Conservation (phyloP, 805 yeast species). For the Candida takata region DNA sequence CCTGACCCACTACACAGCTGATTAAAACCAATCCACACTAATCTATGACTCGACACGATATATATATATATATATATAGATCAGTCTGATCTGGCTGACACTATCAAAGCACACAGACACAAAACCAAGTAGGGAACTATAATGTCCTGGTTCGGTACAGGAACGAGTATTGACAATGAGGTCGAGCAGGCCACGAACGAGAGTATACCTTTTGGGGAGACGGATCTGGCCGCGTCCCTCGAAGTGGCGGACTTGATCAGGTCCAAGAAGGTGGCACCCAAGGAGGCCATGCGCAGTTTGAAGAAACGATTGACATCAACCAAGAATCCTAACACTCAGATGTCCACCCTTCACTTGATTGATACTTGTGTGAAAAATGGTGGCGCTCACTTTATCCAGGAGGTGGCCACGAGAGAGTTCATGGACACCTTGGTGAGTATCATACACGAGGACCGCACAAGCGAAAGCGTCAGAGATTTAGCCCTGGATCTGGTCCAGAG, state of each 20-base stretch:
- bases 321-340: constrained; percentile 73
- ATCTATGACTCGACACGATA: too few species aligned
- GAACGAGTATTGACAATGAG: constrained; percentile 38
- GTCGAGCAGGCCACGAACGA: constrained; percentile 79
- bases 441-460: constrained; percentile 32
- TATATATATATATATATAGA: too few species aligned
- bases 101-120: not conserved
- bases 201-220: constrained; percentile 86
- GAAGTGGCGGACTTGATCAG: constrained; percentile 86
- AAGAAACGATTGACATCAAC: constrained; percentile 62
- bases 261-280: constrained; percentile 69
- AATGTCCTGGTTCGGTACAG: constrained; percentile 25
- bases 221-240: constrained; percentile 65
- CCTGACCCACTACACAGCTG: not conserved
- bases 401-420: constrained; percentile 78
- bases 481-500: constrained; percentile 62
- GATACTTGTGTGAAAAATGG: constrained; percentile 92
- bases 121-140: not conserved
- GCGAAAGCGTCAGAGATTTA: constrained; percentile 49
- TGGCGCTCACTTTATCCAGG: constrained; percentile 76
- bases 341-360: constrained; percentile 65
- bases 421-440: constrained; percentile 62
- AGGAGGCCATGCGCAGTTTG: constrained; percentile 77
- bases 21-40: too few species aligned
- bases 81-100: too few species aligned